Percentiles rank a stretch among this genome's conserved stretches.
Evolutionary conservation across 345 rosid genomes (phyloP).

Genomic region (Melaleuca alternifolia): DNA sequence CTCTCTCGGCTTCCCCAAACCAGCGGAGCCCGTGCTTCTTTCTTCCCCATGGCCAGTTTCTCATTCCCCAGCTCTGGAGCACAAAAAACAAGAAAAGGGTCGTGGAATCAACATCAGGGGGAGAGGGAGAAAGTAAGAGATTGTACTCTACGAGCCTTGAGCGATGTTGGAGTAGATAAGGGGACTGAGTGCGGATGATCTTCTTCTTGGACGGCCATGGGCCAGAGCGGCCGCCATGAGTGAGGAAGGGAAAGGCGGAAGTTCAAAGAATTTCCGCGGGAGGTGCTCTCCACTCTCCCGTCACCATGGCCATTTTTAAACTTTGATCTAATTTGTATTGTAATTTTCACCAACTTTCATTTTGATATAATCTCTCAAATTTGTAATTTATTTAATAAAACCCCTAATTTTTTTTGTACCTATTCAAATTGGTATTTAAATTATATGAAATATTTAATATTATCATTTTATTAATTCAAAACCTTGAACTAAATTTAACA

Average conservation of each 20-base stretch:
- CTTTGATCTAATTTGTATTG: too few relatives aligned
- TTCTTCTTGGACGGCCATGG: neutral
- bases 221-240: neutral
- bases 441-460: too few relatives aligned
- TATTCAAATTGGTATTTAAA: too few relatives aligned
- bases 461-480: too few relatives aligned
- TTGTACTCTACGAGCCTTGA: neutral
- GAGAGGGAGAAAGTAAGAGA: neutral
- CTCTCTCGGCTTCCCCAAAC: slow-evolving; percentile 2
- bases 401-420: too few relatives aligned
- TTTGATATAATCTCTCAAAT: too few relatives aligned
- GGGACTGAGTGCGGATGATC: neutral
- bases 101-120: neutral
- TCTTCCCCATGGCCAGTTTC: neutral
- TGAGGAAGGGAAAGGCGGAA: neutral
- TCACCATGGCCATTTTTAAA: too few relatives aligned
- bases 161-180: neutral
- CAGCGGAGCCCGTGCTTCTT: slow-evolving; percentile 3
- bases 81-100: neutral
- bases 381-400: too few relatives aligned
- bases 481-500: too few relatives aligned
- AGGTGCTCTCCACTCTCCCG: neutral
- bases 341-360: too few relatives aligned
- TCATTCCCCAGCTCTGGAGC: neutral
- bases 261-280: neutral